Evolutionary conservation across 345 rosid genomes (phyloP).

Genomic region (Corchorus olitorius): DNA sequence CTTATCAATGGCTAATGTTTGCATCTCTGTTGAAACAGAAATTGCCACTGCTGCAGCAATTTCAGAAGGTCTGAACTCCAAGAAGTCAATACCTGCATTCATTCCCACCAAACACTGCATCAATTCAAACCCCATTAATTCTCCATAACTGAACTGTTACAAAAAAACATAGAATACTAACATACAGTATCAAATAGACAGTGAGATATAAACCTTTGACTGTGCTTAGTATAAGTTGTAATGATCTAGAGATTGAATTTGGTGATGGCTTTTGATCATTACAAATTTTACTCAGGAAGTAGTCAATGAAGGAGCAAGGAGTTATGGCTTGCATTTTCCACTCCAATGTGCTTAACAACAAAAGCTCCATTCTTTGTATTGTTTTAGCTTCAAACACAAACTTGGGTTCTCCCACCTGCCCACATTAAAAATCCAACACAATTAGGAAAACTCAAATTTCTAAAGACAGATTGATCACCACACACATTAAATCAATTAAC

Average conservation of each 20-base stretch:
- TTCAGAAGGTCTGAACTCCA: slow-evolving; percentile 80
- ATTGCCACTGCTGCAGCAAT: slow-evolving; percentile 75
- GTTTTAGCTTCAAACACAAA: slow-evolving; percentile 54
- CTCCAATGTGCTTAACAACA: slow-evolving; percentile 51
- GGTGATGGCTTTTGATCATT: slow-evolving; percentile 39
- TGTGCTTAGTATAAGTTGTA: slow-evolving; percentile 53
- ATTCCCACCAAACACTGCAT: slow-evolving; percentile 39
- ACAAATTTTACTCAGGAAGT: slow-evolving; percentile 47
- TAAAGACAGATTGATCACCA: background rate
- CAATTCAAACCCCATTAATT: slow-evolving; percentile 26
- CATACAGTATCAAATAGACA: background rate
- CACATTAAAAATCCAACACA: slow-evolving; percentile 20
- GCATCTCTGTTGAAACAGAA: slow-evolving; percentile 52
- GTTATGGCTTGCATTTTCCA: slow-evolving; percentile 67
- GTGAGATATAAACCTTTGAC: slow-evolving; percentile 46
- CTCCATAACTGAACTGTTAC: slow-evolving; percentile 16
- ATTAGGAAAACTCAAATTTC: slow-evolving; percentile 7
- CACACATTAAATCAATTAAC: slow-evolving; percentile 8
- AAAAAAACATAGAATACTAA: background rate
- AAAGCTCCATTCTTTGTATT: slow-evolving; percentile 75
- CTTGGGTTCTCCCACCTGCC: slow-evolving; percentile 53
- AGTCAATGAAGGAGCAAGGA: slow-evolving; percentile 58
- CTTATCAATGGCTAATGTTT: slow-evolving; percentile 40
- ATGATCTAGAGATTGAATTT: slow-evolving; percentile 36
- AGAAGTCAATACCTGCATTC: slow-evolving; percentile 76